A percentile compares a stretch with the other conserved stretches of the same genome.
Conservation (phyloP, 2,329 filamentous ascomycete genomes). For the Aureobasidium sp. region DNA sequence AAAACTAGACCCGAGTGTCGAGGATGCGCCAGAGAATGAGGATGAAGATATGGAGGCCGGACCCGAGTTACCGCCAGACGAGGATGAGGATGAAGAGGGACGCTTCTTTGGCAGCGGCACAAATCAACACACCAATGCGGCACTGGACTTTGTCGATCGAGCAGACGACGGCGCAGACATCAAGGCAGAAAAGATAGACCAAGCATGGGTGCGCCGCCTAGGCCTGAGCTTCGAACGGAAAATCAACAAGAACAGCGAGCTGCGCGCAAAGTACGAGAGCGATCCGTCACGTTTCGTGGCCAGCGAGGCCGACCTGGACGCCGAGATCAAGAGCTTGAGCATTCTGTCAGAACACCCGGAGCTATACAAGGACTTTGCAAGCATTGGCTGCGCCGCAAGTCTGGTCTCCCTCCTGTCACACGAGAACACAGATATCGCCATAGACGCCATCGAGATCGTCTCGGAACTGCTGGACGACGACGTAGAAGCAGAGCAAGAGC, state of each 20-base stretch:
- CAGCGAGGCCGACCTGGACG: conserved; percentile 81
- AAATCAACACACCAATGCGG: conserved; percentile 67
- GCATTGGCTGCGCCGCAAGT: conserved; percentile 57
- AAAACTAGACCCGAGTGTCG: conserved; percentile 45
- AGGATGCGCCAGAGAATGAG: conserved; percentile 34
- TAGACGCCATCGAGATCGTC: conserved; percentile 81
- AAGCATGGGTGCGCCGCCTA: conserved; percentile 71
- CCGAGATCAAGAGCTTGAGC: conserved; percentile 76
- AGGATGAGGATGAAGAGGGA: conserved; percentile 72
- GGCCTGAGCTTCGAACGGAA: conserved; percentile 81
- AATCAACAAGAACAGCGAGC: conserved; percentile 82
- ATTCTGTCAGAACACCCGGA: conserved; percentile 81
- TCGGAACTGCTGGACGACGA: conserved; percentile 91
- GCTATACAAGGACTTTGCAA: conserved; percentile 72
- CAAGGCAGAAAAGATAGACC: conserved; percentile 69
- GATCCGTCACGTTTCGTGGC: conserved; percentile 76
- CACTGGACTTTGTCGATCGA: conserved; percentile 79
- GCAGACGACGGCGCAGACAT: conserved; percentile 47
- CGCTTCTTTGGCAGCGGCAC: conserved; percentile 94
- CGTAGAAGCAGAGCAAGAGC: conserved; percentile 66
- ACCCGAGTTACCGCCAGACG: conserved; percentile 25
- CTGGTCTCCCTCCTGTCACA: conserved; percentile 79
- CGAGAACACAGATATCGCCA: conserved; percentile 95
- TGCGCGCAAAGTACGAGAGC: conserved; percentile 74
- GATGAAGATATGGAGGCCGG: conserved; percentile 28